Percentiles rank a stretch among this genome's conserved stretches.
phyloP scores from a whole-genome alignment of 805 yeast genomes.

The Starmerella apis region DNA sequence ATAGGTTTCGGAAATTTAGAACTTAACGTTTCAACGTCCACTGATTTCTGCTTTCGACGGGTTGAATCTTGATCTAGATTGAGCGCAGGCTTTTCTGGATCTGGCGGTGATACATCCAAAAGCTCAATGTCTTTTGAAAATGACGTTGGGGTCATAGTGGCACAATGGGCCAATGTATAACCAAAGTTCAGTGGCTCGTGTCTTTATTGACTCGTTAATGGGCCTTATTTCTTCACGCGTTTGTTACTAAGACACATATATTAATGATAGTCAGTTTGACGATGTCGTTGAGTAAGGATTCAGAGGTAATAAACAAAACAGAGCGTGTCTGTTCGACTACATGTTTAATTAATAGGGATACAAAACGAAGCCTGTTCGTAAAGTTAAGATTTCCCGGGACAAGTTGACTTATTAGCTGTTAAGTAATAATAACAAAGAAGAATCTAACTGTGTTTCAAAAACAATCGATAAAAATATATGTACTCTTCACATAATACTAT shows the following conservation, averaged over 20 bases:
- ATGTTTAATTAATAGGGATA: no score
- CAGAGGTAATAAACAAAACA: no score
- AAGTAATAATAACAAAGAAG: not conserved
- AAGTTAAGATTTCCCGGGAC: not conserved
- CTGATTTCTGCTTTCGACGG: no score
- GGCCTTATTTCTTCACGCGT: constrained; percentile 1
- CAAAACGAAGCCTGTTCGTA: not conserved
- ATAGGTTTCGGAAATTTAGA: no score
- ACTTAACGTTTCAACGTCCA: no score
- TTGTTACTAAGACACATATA: not conserved
- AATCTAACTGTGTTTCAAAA: no score
- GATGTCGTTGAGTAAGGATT: no score
- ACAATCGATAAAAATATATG: no score
- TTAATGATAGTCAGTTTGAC: no score
- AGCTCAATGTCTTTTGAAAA: not conserved
- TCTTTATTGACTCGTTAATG: not conserved
- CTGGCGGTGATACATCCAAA: not conserved
- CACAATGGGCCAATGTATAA: no score
- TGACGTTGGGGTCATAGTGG: not conserved
- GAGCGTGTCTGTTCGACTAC: no score
- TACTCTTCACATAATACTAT: no score
- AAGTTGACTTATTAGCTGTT: not conserved
- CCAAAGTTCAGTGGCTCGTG: not conserved
- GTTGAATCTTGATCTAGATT: not conserved
- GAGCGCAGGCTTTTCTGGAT: not conserved